Evolutionary conservation across 2,329 filamentous ascomycete genomes (phyloP).

Genomic region (Nemania diffusa): DNA sequence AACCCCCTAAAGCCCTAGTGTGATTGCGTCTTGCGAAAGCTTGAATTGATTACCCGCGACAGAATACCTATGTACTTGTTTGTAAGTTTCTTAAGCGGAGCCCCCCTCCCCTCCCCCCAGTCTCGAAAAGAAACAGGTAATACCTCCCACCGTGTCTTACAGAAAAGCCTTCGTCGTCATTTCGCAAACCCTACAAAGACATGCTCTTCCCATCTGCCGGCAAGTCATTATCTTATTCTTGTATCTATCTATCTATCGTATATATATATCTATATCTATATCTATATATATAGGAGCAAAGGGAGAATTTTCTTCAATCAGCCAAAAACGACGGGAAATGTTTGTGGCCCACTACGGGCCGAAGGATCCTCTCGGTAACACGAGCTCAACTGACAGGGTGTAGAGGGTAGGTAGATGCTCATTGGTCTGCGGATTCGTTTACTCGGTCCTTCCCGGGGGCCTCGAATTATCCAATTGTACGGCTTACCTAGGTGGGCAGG

Average conservation of each 20-base stretch:
- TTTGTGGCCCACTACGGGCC: background rate
- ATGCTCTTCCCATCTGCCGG: background rate
- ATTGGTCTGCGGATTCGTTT: slow-evolving; percentile 1
- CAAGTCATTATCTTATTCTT: background rate
- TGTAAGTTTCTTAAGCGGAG: background rate
- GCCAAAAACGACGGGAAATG: background rate
- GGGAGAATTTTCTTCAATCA: background rate
- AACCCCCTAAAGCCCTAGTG: too few relatives aligned
- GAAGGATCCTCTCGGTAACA: slow-evolving; percentile 1
- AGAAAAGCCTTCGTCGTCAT: background rate
- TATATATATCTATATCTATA: background rate
- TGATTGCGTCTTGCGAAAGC: background rate
- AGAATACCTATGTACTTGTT: too few relatives aligned
- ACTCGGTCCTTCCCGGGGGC: background rate
- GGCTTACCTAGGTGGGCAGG: background rate
- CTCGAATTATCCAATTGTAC: background rate
- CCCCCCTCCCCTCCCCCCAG: background rate
- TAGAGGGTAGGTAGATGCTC: background rate
- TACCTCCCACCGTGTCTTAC: too few relatives aligned
- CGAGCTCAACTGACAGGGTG: background rate
- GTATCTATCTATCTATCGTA: background rate
- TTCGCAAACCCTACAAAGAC: background rate
- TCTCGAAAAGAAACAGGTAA: too few relatives aligned
- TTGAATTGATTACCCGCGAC: background rate
- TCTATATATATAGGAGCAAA: background rate